Evolutionary conservation across 805 yeast genomes (phyloP), one percentile per base, ranked within the genome.

Genomic region (Candida vartiovaarae): DNA sequence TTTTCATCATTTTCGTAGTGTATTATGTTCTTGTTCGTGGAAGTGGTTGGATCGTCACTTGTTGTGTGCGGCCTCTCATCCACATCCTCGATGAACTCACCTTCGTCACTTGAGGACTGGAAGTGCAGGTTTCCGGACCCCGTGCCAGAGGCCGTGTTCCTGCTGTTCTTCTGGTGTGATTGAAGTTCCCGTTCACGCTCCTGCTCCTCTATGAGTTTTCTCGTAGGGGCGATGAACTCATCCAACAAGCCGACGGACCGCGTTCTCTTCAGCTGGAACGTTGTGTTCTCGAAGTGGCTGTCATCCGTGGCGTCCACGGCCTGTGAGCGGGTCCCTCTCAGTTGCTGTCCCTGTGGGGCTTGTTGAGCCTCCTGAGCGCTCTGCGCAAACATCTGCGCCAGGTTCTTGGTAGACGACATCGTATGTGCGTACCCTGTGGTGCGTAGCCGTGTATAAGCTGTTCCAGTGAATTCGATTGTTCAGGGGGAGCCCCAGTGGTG

Each of bases 161-260:
- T 20, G 4, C 5, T 10, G 29, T 31, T 48, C 25, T 15, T 39
- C 48, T 24, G 20, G 20, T 15, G 20, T 15, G 20, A 15, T 15
- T 15, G 20, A 15, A 15, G 20, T 6, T 32, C 33, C 33, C 6
- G 20, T 24, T 40, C 43, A 44, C 38, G 34, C 32, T 51, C 48
- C 32, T 60, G 64, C 30, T 58, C 60, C 32, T 64, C 73, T 24
- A 63, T 51, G n/a, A 62, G 52, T 43, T 66, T 66, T 46, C 60
- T 62, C 4, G 71, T 64, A 34, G 78, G 75, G 28, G 68, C 78
- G 34, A 78, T 75, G 56, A 74, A 82, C 49, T 81, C 86, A 56
- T 84, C 95, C 52, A 87, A 67, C 10, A 85, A 62, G 1, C 96
- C 95, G 72, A 87, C 69, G 6, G 93, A 83, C 55, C 93, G 73